Evolutionary conservation across 169 alveolate species (phyloP).

Genomic region (Cryptosporidium muris): DNA sequence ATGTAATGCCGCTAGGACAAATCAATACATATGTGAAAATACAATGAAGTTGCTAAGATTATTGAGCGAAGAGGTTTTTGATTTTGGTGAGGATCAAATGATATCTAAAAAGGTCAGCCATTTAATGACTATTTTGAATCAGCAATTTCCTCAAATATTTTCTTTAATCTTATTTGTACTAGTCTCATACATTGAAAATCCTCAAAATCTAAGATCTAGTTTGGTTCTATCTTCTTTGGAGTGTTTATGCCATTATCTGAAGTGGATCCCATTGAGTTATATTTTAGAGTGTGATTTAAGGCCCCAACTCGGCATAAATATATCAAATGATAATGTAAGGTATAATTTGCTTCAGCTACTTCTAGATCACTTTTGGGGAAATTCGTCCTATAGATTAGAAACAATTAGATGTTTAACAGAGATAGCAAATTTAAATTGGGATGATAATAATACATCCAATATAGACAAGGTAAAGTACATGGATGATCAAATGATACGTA

Average conservation of each 20-base stretch:
- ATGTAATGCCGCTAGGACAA: constrained; percentile 92
- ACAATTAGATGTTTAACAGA: constrained; percentile 92
- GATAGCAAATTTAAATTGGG: constrained; percentile 84
- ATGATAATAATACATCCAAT: constrained; percentile 58
- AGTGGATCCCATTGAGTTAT: constrained; percentile 94
- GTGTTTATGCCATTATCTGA: constrained; percentile 90
- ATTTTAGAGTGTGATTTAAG: constrained; percentile 85
- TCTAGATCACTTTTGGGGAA: constrained; percentile 90
- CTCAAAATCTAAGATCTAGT: constrained; percentile 82
- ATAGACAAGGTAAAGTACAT: constrained; percentile 46
- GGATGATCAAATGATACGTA: constrained; percentile 78
- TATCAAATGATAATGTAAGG: neutral
- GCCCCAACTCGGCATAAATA: constrained; percentile 24
- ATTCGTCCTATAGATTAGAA: constrained; percentile 87
- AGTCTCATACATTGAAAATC: constrained; percentile 82
- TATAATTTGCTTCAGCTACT: constrained; percentile 80
- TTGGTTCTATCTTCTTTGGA: constrained; percentile 89
- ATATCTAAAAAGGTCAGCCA: constrained; percentile 83
- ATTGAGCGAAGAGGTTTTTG: constrained; percentile 95
- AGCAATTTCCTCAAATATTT: constrained; percentile 79
- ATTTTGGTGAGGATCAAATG: constrained; percentile 90
- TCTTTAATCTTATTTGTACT: constrained; percentile 88
- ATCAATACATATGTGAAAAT: constrained; percentile 96
- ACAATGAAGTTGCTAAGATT: constrained; percentile 94
- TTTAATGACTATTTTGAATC: constrained; percentile 80